Base-by-base conservation (phyloP, 2,329 filamentous ascomycete species). In the Rutstroemia sp. region DNA sequence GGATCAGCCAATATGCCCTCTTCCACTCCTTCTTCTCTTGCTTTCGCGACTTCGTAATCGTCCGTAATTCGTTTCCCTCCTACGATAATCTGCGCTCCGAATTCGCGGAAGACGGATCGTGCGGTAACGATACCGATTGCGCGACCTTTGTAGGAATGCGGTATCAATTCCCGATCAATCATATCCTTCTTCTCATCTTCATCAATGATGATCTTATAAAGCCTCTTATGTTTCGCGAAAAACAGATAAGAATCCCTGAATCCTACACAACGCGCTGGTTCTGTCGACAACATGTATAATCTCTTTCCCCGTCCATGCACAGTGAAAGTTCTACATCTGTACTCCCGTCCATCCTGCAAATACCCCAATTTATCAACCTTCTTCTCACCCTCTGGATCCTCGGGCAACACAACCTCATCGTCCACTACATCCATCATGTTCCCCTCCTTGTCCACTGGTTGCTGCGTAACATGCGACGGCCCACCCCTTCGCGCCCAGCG, bases 201-300 rank as follows among this genome's bases (percentile, higher is more conserved):
- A 65, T 92, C 91, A 56, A 97, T 89, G 66, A 99, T 96, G 67
- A 99, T 96, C 76, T 99, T 99, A 81, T 91, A 94, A 14, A 99
- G 86, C 67, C 91, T 86, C 70, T 89, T 88, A 73, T 99, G 94
- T 74, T 97, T 99, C 61, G 94, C 95, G 78, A 99, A 99, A 79
- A 99, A 96, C 25, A 99, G 82, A 69, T 99, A 99, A 62, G 92
- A 96, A 77, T 99, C 94, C 64, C 94, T 82, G 78, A 99, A 99
- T 16, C 94, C 94, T 55, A 96, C 92, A 67, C 94, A 97, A 62
- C 94, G 88, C 23, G 94, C 94, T 5, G 94, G 95, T 69, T 99
- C 94, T 4, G 94, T 99, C 3, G 94, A 97, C 73, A 99, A 75
- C 94, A 99, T 99, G 81, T 99, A 99, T 10, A 95, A 83, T 56